These are phyloP conservation scores for Maudiozyma turicensis DNA, from an alignment of 805 yeast genomes.

Conservation along the genomic window DNA sequence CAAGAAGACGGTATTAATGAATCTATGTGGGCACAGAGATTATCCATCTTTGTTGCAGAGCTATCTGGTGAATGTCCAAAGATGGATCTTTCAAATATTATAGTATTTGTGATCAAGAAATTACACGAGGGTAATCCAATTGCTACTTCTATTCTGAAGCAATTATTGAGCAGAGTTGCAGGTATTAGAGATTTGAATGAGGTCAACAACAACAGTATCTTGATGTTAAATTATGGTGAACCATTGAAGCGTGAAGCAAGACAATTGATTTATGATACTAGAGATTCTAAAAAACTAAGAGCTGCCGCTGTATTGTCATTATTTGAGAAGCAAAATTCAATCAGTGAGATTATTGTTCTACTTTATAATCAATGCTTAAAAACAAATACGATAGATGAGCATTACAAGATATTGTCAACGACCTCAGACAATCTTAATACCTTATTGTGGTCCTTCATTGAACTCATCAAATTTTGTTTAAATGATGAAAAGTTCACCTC, in stretches of 20 bases:
- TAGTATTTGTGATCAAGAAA: constrained; percentile 51
- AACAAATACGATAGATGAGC: constrained; percentile 34
- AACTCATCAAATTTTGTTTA: constrained; percentile 46
- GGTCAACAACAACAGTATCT: constrained; percentile 54
- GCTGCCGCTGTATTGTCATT: constrained; percentile 42
- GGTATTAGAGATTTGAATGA: constrained; percentile 68
- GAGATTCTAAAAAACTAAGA: constrained; percentile 39
- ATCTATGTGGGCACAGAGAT: constrained; percentile 76
- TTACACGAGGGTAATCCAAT: constrained; percentile 50
- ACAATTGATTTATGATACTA: constrained; percentile 40
- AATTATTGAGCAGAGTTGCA: constrained; percentile 61
- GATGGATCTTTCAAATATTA: constrained; percentile 55
- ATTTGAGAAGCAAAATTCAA: constrained; percentile 34
- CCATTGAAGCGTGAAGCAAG: constrained; percentile 48
- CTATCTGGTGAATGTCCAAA: constrained; percentile 43
- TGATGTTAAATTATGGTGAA: constrained; percentile 54
- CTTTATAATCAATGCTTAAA: constrained; percentile 40
- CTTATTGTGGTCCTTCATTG: constrained; percentile 55
- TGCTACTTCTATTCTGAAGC: constrained; percentile 55
- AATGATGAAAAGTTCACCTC: constrained; percentile 23
- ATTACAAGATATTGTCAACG: constrained; percentile 62
- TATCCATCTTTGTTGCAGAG: constrained; percentile 70
- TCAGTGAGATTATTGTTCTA: constrained; percentile 58
- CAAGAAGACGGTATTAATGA: constrained; percentile 77
- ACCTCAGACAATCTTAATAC: constrained; percentile 63